Evolutionary conservation across 192 early-diverging fungal species (phyloP), one percentile per base, ranked within the genome.

Genomic region (Pilaira anomala): DNA sequence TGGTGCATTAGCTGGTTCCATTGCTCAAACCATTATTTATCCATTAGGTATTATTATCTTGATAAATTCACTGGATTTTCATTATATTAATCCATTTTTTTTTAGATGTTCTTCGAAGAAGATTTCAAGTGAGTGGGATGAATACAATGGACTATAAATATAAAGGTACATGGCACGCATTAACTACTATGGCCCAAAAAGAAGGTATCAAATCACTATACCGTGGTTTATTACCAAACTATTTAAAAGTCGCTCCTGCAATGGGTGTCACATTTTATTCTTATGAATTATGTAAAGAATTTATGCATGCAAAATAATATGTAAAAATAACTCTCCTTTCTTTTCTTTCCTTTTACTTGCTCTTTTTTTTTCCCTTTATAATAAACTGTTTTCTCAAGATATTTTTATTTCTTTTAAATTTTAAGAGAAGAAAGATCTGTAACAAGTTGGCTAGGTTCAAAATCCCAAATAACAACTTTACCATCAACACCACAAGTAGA

Each of bases 401-500:
- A 40, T 8, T 46, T 46, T 18, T 18, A 22, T 25, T 14, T 46
- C 28, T 2, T 21, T 65, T 65, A 69, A 24, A 75, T 30, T 19
- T 64, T 68, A 21, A 74, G 49, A 49, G 40, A 45, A 13, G 67
- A 63, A n/a, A 75, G 21, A 53, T 69, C 67, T 28, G 64, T 29
- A 14, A 22, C 63, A 42, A 75, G 33, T 25, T 58, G 63, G 39
- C 62, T 74, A 48, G 72, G 64, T 50, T 75, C 76, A 69, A 82
- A 74, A 48, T 81, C 73, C 93, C 93, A 95, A 68, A 93, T 79
- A 16, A 90, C 86, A 40, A 95, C 70, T 74, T 85, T 91, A 11
- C 93, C 93, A 67, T 95, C 93, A 22, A 95, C 79, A 60, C 91
- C 89, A 46, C 79, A 82, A 41, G 93, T 89, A 0, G 89, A 87